Conservation (phyloP, 805 yeast species). For the Suhomyces emberorum region DNA sequence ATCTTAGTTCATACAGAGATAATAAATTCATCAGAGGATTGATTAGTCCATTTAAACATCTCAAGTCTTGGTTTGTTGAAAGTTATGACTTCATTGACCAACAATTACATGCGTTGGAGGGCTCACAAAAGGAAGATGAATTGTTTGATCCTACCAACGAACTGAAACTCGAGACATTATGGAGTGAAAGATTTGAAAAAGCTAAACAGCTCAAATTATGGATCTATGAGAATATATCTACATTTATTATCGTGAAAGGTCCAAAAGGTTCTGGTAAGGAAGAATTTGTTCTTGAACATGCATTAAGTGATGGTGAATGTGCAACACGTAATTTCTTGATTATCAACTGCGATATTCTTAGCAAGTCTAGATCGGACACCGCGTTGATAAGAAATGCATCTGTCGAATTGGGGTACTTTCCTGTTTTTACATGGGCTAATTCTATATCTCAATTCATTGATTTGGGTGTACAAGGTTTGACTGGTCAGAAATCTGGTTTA, state of each 20-base stretch:
- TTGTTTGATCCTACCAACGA: slow-evolving; percentile 17
- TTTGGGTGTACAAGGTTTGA: slow-evolving; percentile 80
- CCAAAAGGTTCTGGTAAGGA: slow-evolving; percentile 96
- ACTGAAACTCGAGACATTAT: slow-evolving; percentile 32
- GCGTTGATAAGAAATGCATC: slow-evolving; percentile 67
- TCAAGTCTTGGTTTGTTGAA: slow-evolving; percentile 24
- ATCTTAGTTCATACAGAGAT: slow-evolving; percentile 47
- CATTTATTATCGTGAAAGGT: slow-evolving; percentile 86
- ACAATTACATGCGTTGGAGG: slow-evolving; percentile 15
- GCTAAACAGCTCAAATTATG: slow-evolving; percentile 69
- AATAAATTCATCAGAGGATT: slow-evolving; percentile 26
- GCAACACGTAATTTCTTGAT: slow-evolving; percentile 49
- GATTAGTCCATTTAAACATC: slow-evolving; percentile 23
- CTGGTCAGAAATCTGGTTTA: slow-evolving; percentile 91
- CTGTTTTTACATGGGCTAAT: slow-evolving; percentile 91
- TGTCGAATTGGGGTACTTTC: slow-evolving; percentile 81
- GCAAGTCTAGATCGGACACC: slow-evolving; percentile 72
- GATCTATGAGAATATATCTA: slow-evolving; percentile 85
- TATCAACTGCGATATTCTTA: slow-evolving; percentile 75
- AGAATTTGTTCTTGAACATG: slow-evolving; percentile 68
- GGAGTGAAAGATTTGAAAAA: slow-evolving; percentile 71
- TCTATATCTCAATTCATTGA: slow-evolving; percentile 76
- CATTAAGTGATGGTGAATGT: slow-evolving; percentile 51
- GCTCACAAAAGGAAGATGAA: slow-evolving; percentile 25
- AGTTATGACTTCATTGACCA: slow-evolving; percentile 39